Evolutionary conservation across 805 yeast species (phyloP), one percentile per base, ranked within the genome.

Genomic region (Candida nonsorbophila): DNA sequence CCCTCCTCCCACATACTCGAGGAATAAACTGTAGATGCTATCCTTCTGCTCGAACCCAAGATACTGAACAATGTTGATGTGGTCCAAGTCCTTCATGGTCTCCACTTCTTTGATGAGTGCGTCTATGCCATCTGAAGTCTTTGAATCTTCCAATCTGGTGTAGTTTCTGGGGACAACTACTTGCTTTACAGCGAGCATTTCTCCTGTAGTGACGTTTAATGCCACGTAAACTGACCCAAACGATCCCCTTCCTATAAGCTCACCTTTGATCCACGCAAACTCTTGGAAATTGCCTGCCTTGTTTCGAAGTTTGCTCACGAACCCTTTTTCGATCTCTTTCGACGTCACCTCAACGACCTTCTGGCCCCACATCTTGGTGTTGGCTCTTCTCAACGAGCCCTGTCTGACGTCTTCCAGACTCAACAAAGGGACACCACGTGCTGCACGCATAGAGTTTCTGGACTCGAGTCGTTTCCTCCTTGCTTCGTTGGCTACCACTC

Each of bases 281-380:
- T 88, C 94, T 45, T 77, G 83, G 49, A 74, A 72, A 28, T 77
- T 74, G 9, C 88, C 92, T 27, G 55, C 52, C 30, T 69, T 72
- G 19, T 72, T 72, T 31, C 76, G 69, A 29, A 84, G 55, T 40
- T 77, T 77, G 44, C 80, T 79, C 15, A 81, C 77, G 30, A 79
- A 73, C 7, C 84, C 80, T 35, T 69, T 67, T 22, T 72, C 73
- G 37, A 72, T 67, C 37, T 75, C 80, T 14, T 72, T 76, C 2
- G 90, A 78, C 1, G 88, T 87, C 17, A 88, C 88, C 56, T 92
- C 98, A 18, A 87, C 80, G 10, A 86, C 94, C 38, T 74, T 80
- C 38, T 85, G 87, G 13, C 98, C 99, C 99, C 99, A 92, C 81
- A 92, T 74, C 58, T 92, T 94, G 1, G 99, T 92, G 47, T 92